These are phyloP conservation scores for Cochlearia excelsa DNA, from an alignment of 345 rosid genomes.

Conservation along the genomic window DNA sequence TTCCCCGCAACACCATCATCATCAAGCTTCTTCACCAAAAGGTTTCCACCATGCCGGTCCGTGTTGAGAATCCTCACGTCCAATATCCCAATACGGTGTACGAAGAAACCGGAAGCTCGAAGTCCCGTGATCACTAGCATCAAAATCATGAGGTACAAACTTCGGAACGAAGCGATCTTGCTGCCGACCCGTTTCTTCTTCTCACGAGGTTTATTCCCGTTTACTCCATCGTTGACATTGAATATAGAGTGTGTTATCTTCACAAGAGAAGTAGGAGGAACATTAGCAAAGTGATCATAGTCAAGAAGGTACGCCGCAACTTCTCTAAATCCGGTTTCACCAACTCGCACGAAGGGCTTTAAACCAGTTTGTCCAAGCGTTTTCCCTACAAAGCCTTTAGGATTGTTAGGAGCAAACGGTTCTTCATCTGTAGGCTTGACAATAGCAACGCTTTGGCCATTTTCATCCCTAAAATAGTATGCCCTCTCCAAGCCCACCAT, in stretches of 20 bases:
- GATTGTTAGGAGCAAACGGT: slow-evolving; percentile 84
- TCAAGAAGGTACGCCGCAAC: slow-evolving; percentile 75
- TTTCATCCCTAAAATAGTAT: slow-evolving; percentile 53
- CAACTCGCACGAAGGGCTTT: slow-evolving; percentile 69
- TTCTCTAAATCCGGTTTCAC: slow-evolving; percentile 73
- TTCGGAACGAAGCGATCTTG: slow-evolving; percentile 79
- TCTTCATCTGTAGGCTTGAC: slow-evolving; percentile 81
- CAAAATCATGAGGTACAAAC: slow-evolving; percentile 69
- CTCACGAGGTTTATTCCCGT: slow-evolving; percentile 44
- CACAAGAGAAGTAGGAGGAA: slow-evolving; percentile 68
- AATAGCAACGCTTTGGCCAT: slow-evolving; percentile 58
- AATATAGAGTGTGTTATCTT: slow-evolving; percentile 60
- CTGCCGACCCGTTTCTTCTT: slow-evolving; percentile 46
- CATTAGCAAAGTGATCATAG: slow-evolving; percentile 59
- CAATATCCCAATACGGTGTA: slow-evolving; percentile 69
- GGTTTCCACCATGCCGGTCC: slow-evolving; percentile 70
- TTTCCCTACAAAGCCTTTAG: slow-evolving; percentile 72
- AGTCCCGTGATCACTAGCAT: slow-evolving; percentile 70
- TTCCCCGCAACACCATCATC: slow-evolving; percentile 38
- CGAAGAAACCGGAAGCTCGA: slow-evolving; percentile 63
- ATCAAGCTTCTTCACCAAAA: slow-evolving; percentile 59
- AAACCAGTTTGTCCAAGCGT: slow-evolving; percentile 71
- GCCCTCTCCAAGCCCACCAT: slow-evolving; percentile 65
- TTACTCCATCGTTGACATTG: slow-evolving; percentile 60
- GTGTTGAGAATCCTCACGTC: slow-evolving; percentile 71